Base-by-base conservation (phyloP, 2,329 filamentous ascomycete species). In the Ophiostoma perfectum region DNA sequence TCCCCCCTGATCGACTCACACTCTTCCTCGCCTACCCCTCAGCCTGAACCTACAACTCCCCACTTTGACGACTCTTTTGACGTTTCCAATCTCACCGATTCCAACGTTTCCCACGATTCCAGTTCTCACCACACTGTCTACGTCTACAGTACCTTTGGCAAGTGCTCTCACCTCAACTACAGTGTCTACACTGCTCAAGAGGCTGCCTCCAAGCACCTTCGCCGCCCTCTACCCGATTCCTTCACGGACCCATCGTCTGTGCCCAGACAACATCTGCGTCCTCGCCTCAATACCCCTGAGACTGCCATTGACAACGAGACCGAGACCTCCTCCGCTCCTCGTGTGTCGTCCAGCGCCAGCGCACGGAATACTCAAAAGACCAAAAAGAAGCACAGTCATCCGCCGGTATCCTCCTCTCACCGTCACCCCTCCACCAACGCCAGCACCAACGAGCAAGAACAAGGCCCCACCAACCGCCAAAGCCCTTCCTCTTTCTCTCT, bases 21-120 rank as follows among this genome's bases (percentile, higher is more conserved):
- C 66, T 78, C 78, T 67, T 75, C 75, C 27, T 78, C 77, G 41
- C 75, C 80, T 67, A 80, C 80, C 71, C 80, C 81, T 69, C 80
- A 81, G 73, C 80, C 80, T 68, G 76, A 62, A 41, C 58, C 58
- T 41, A 42, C 77, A 69, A 82, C 81, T 49, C 81, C 81, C 71
- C 76, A 75, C 60, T 42, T 42, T 42, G 60, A 63, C 60, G 60
- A 63, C 60, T n/a, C 16, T 18, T 18, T 42, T 42, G 39, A 42
- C 60, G 60, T 39, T 73, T 78, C 78, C 71, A 74, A 76, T 67
- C 72, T 72, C 72, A 72, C 70, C 72, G 72, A 71, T 69, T 71
- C 71, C 70, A 72, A 67, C 63, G 73, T 68, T 27, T 39, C 14
- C 38, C 5, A 39, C 36, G 49, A 42, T 14, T 65, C 58, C 39